These are phyloP conservation scores for Spergularia azorica DNA, from an alignment of 179 eudicot genomes.

Conservation along the genomic window DNA sequence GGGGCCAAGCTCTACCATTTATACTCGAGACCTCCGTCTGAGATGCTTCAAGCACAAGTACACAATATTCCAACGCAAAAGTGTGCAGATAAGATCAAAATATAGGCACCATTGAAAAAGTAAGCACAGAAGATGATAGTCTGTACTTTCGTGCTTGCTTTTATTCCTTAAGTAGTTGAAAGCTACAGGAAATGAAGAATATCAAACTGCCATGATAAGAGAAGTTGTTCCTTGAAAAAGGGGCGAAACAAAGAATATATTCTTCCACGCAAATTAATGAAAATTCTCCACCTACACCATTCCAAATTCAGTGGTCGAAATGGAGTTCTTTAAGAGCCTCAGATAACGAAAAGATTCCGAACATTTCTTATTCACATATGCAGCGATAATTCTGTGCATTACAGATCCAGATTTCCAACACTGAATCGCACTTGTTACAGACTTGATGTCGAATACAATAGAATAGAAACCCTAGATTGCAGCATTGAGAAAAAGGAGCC, in stretches of 20 bases:
- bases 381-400: background rate
- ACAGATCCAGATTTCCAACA: background rate
- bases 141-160: slow-evolving; percentile 4
- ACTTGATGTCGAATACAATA: background rate
- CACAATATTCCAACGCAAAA: too few relatives aligned
- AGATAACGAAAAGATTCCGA: background rate
- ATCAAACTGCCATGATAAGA: background rate
- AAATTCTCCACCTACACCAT: slow-evolving; percentile 12
- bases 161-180: slow-evolving; percentile 13
- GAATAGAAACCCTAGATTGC: background rate
- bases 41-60: background rate
- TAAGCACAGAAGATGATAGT: background rate
- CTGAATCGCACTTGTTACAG: background rate
- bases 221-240: background rate
- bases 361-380: background rate
- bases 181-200: slow-evolving; percentile 22
- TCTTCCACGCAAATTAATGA: background rate
- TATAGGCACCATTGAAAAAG: background rate
- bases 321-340: background rate
- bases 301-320: slow-evolving; percentile 2
- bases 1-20: slow-evolving; percentile 5
- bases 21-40: slow-evolving; percentile 6
- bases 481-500: background rate
- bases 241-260: slow-evolving; percentile 28
- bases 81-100: slow-evolving; percentile 8